These are phyloP conservation scores for Lepidium africanum DNA, from an alignment of 345 rosid genomes.

Conservation along the genomic window DNA sequence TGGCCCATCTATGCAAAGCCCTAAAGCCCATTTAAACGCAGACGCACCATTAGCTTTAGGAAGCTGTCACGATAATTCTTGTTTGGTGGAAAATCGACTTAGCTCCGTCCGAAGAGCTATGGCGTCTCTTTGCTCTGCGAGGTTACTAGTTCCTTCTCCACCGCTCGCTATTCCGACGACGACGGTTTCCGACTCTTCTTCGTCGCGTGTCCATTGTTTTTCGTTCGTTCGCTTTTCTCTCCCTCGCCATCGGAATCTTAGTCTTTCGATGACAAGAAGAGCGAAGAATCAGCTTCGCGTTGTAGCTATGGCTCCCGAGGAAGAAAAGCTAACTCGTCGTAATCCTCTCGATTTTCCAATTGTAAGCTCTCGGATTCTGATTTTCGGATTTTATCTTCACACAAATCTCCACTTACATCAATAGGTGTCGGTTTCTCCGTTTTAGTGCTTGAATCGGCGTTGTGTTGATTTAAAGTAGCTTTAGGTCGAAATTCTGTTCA, in stretches of 20 bases:
- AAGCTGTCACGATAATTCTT: slow-evolving; percentile 16
- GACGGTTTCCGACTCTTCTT: background rate
- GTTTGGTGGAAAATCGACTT: slow-evolving; percentile 22
- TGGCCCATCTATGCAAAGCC: background rate
- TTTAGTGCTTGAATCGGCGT: background rate
- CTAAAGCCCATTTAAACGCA: background rate
- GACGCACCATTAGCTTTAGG: background rate
- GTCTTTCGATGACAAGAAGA: background rate
- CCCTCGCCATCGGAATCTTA: background rate
- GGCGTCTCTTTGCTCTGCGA: slow-evolving; percentile 27
- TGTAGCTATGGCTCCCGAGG: slow-evolving; percentile 73
- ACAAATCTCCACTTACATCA: background rate
- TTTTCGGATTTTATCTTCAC: background rate
- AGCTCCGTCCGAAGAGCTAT: slow-evolving; percentile 10
- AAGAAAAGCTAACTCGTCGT: slow-evolving; percentile 60
- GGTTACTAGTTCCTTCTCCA: slow-evolving; percentile 17
- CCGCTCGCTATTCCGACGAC: slow-evolving; percentile 6
- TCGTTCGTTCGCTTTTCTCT: slow-evolving; percentile 1
- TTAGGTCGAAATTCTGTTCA: background rate
- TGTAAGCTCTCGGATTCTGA: slow-evolving; percentile 27
- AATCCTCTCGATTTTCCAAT: slow-evolving; percentile 67
- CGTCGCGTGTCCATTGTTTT: slow-evolving; percentile 13
- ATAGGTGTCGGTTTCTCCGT: background rate
- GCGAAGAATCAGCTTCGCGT: slow-evolving; percentile 26
- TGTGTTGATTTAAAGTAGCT: background rate